Conservation (phyloP, 2,329 filamentous ascomycete species). For the Hypoxylon sp. region DNA sequence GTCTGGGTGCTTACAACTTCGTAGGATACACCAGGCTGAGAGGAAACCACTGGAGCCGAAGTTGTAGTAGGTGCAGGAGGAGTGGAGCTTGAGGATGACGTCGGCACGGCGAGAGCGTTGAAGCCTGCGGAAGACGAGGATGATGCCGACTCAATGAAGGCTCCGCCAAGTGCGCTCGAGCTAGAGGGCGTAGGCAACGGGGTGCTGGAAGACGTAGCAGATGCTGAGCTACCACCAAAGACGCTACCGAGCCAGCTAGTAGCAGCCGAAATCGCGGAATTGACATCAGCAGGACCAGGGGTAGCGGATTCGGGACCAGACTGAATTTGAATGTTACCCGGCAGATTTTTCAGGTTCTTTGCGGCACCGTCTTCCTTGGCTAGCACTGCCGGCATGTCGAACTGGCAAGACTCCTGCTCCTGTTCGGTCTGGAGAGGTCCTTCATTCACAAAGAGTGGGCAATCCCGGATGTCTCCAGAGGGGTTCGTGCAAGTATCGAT, state of each 20-base stretch:
- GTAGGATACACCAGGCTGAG: conserved; percentile 56
- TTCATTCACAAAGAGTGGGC: conserved; percentile 74
- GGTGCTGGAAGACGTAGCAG: conserved; percentile 36
- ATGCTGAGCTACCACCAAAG: conserved; percentile 35
- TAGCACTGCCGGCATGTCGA: conserved; percentile 71
- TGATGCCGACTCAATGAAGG: conserved; percentile 52
- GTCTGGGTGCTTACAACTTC: conserved; percentile 67
- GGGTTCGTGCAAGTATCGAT: conserved; percentile 80
- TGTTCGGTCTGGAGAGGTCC: conserved; percentile 69
- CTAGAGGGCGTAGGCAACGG: conserved; percentile 51
- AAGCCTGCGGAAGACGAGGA: conserved; percentile 35
- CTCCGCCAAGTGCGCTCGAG: conserved; percentile 47
- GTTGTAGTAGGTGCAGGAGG: conserved; percentile 46
- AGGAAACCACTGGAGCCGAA: conserved; percentile 51
- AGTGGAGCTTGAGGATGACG: conserved; percentile 39
- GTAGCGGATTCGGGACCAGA: conserved; percentile 50
- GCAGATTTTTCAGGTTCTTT: conserved; percentile 67
- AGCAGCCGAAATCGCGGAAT: conserved; percentile 32
- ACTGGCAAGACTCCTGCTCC: conserved; percentile 71
- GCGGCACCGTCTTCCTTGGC: conserved; percentile 66
- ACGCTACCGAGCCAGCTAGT: conserved; percentile 45
- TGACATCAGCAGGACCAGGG: conserved; percentile 32
- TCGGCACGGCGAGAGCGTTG: conserved; percentile 35
- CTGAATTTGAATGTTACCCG: conserved; percentile 72
- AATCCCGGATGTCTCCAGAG: conserved; percentile 80